Base-by-base conservation (phyloP, 768 basidiomycete genomes). In the Psilocybe tampanensis region DNA sequence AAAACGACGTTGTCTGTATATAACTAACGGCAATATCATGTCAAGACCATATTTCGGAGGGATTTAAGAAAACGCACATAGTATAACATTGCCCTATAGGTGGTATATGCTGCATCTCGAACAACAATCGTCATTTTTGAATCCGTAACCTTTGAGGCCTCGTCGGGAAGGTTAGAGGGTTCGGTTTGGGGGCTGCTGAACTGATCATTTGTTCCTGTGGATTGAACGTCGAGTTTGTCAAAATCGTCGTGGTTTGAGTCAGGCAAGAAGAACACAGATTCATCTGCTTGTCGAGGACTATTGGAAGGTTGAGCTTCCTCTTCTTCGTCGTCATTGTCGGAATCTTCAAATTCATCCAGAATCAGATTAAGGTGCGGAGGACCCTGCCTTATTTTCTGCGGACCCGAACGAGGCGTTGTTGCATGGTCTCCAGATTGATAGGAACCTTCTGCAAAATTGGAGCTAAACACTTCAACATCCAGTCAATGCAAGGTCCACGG, bases 1-100 rank as follows among this genome's bases (percentile, higher is more conserved):
- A 95, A 95, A 24, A 86, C 80, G 60, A 95, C 89, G 23, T 80
- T 81, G 64, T 94, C 91, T 15, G 93, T 95, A 68, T 95, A 95
- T 22, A 95, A 75, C 92, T 93, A 62, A 21, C 15, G 13, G 6
- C 19, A 9, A 29, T 29, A 29, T 24, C 8, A n/a, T 33, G 15
- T 11, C 44, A 21, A 39, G 36, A 45, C n/a, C 21, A 24, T 13
- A 36, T 24, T 21, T 44, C 11, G 3, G 43, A 21, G 51, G 8
- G 12, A 39, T 39, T 53, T 18, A 11, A 19, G 22, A 24, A 44
- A 9, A 69, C 82, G 72, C 63, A 92, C 92, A 71, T 92, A 95
- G 72, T 92, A 94, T 12, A 95, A 74, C 23, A 80, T 70, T 6
- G 78, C 76, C 52, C 68, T 70, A 47, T 80, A 81, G 0, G 80